Conservation (phyloP, 495 filamentous ascomycete species). For the Symbiotaphrina buchneri region DNA sequence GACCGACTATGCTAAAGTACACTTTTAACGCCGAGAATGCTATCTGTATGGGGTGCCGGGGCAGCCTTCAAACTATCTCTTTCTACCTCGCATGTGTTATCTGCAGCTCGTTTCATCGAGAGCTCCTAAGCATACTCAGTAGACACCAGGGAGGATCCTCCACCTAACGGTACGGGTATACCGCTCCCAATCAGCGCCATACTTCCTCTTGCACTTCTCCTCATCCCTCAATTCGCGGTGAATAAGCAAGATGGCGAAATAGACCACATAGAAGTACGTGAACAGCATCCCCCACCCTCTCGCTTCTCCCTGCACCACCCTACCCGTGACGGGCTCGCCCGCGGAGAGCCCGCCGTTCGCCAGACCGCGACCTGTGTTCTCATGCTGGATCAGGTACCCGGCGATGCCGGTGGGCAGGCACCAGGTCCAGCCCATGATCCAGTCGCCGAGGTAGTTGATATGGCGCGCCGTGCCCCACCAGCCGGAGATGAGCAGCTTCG, state of each 20-base stretch:
- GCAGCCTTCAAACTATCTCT: too few species aligned
- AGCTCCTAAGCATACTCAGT: too few species aligned
- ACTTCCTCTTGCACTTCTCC: conserved; percentile 78
- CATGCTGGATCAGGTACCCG: conserved; percentile 41
- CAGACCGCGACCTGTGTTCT: too few species aligned
- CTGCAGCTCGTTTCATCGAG: too few species aligned
- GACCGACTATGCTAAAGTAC: too few species aligned
- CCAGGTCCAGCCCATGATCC: conserved; percentile 85
- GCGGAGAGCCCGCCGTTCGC: conserved; percentile 7
- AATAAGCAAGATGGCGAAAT: conserved; percentile 74
- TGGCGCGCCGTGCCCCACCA: conserved; percentile 93
- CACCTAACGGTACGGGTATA: conserved; percentile 69
- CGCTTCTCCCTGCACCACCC: conserved; percentile 46
- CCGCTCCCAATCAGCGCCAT: conserved; percentile 81
- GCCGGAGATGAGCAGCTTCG: conserved; percentile 59
- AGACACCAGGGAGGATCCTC: conserved; percentile 79
- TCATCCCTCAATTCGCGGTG: conserved; percentile 88
- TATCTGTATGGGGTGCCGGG: too few species aligned
- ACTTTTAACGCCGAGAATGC: too few species aligned
- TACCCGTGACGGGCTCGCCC: conserved; percentile 18
- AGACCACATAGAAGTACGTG: conserved; percentile 89
- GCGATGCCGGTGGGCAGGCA: conserved; percentile 75
- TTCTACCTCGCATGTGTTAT: too few species aligned
- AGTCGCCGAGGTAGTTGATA: conserved; percentile 97
- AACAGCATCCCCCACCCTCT: conserved; percentile 66